Conservation (phyloP, 2,329 filamentous ascomycete species). For the Tolypocladium guangdongense region DNA sequence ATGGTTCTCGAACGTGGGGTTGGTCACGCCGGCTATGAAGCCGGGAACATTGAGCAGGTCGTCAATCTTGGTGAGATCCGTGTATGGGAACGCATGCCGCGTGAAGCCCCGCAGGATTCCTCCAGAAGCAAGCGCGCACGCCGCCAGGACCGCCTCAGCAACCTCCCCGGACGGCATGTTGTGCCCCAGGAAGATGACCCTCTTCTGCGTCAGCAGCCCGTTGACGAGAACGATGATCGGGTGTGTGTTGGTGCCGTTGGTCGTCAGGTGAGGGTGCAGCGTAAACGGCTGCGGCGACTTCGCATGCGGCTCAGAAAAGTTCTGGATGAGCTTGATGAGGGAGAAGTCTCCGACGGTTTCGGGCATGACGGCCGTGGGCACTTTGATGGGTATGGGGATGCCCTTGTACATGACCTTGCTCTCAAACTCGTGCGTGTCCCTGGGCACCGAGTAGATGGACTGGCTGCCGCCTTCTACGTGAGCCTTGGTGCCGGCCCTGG, state of each 20-base stretch:
- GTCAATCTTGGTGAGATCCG: conserved; percentile 94
- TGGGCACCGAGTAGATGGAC: conserved; percentile 63
- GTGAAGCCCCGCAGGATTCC: conserved; percentile 91
- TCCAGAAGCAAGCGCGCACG: conserved; percentile 85
- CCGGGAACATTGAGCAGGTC: conserved; percentile 91
- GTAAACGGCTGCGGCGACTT: conserved; percentile 75
- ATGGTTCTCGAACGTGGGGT: conserved; percentile 89
- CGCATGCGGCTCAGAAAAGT: conserved; percentile 75
- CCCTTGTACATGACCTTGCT: conserved; percentile 92
- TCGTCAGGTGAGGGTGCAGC: conserved; percentile 85
- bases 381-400: conserved; percentile 92
- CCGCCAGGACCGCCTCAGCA: conserved; percentile 94
- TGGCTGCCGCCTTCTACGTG: conserved; percentile 44
- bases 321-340: conserved; percentile 92
- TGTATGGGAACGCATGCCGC: conserved; percentile 93
- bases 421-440: conserved; percentile 97
- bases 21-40: conserved; percentile 96
- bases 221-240: conserved; percentile 93
- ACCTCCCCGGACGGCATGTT: conserved; percentile 93
- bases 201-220: conserved; percentile 89
- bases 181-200: conserved; percentile 90
- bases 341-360: conserved; percentile 98
- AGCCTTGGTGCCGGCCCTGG: conserved; percentile 51
- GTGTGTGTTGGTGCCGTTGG: conserved; percentile 79
- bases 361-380: conserved; percentile 84